Base-by-base conservation (phyloP, 768 basidiomycete species). In the Kwoniella sp. region DNA sequence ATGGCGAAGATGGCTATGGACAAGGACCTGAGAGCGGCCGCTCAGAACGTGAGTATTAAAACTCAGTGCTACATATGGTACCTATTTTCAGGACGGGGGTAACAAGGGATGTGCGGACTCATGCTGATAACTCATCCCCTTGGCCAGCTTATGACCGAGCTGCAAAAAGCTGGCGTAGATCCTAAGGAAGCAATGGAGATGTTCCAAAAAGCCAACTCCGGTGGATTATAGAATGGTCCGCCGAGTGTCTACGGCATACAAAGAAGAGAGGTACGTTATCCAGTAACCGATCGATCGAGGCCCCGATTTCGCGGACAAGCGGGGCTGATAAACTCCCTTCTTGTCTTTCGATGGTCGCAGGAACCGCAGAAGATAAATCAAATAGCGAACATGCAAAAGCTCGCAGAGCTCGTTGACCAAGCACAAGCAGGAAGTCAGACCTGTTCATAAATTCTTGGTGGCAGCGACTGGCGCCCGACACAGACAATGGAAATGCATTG, bases 121-220 rank as follows among this genome's bases (percentile, higher is more conserved):
- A 50, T 12, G 58, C 58, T 50, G 46, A 36, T 37, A 13, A 30
- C 1, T 13, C 44, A 15, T n/a, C 36, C 30, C 8, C 40, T 9
- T 6, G 17, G 7, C 15, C 26, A 73, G 72, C 48, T 77, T 2
- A 70, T 73, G 67, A 46, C 57, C 10, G 70, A 77, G 58, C 47
- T 77, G 52, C 68, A 70, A 46, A 60, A 72, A 30, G 75, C 75
- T 17, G 75, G 75, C 21, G 68, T 77, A 6, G 75, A 77, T 53
- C 60, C 72, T 15, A 73, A 66, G 62, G 62, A 64, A 46, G 62
- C 62, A 29, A 64, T 64, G 62, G 62, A 64, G 37, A 64, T 64
- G 62, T 64, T 64, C 49, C 64, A 65, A 51, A 60, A 56, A 47
- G 64, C 62, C 53, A 57, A 64, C 22, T 57, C 55, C 22, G 53